Evolutionary conservation across 73 alveolate genomes (phyloP), one percentile per base, ranked within the genome.

Genomic region (Halteria grandinella): DNA sequence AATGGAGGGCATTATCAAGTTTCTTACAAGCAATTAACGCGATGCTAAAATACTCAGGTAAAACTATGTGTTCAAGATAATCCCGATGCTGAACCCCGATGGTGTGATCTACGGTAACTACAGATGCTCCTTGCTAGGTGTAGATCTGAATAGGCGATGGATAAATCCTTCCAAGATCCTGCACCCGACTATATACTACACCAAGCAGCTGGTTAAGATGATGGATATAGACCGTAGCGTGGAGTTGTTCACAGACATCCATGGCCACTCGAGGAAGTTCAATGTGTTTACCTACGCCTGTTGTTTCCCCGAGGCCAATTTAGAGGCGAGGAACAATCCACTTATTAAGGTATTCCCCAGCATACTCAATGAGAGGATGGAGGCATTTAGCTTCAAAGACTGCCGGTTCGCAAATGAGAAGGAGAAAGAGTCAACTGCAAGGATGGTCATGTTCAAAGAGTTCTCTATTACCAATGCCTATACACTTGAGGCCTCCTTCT

Each of bases 61-160:
- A 18, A 53, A 74, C 51, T 94, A 57, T 54, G 62, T 88, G 10
- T 74, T 91, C 44, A 83, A 83, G 52, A 73, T 91, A 32, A 87
- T 96, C 0, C 99, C 99, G 0, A 93, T 96, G 98, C 94, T 96
- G 69, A 96, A 96, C 80, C 98, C 98, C 0, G 99, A 96, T 84
- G 99, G 99, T 20, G 99, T 96, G 0, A 79, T 93, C 31, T 92
- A 87, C 15, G 99, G 99, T 0, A 95, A 95, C 79, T 93, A 89
- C 24, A 51, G 99, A 59, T 89, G 97, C 20, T 84, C 96, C 23
- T 73, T 95, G 51, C 83, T 90, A 10, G 99, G 99, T 43, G 93
- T 91, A 47, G 99, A 95, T 58, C 62, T 95, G 50, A 95, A 95
- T 76, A 52, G 97, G 73, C 63, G 97, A 58, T 92, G 97, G 97